A percentile compares a stretch with the other conserved stretches of the same genome.
Evolutionary conservation across 2,329 filamentous ascomycete genomes (phyloP).

Genomic region (Ceratocystis smalleyi): DNA sequence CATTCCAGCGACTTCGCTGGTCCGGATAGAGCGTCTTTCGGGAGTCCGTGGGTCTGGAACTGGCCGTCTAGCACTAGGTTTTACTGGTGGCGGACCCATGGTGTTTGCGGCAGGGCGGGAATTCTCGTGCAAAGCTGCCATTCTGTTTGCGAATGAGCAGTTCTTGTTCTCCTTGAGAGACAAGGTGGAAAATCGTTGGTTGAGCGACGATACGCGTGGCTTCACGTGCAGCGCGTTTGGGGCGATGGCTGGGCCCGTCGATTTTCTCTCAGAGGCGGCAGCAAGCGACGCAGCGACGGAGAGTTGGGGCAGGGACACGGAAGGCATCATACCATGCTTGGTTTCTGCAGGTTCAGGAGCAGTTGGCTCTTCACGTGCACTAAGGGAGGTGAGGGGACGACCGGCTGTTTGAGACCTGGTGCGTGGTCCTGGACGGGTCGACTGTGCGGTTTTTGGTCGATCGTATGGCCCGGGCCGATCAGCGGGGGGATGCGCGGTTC

Average conservation of each 20-base stretch:
- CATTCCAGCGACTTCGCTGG: constrained; percentile 2
- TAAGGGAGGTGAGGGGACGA: constrained; percentile 7
- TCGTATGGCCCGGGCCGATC: constrained; percentile 32
- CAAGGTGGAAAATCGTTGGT: constrained; percentile 7
- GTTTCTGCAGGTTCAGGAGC: not conserved
- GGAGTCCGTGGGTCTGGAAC: not conserved
- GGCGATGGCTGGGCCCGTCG: not conserved
- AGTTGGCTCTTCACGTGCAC: constrained; percentile 1
- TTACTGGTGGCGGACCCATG: not conserved
- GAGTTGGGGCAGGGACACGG: not conserved
- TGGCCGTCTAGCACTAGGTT: not conserved
- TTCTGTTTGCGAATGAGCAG: not conserved
- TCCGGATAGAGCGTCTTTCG: not conserved
- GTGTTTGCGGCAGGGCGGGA: not conserved
- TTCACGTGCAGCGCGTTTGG: not conserved
- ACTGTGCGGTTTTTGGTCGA: constrained; percentile 38
- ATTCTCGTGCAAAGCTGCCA: not conserved
- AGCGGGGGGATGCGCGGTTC: constrained; percentile 26
- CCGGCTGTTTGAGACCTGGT: constrained; percentile 12
- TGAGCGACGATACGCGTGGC: constrained; percentile 8
- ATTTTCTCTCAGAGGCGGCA: not conserved
- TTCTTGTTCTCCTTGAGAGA: constrained; percentile 10
- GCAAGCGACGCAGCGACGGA: not conserved
- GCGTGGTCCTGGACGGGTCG: constrained; percentile 20
- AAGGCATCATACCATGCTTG: constrained; percentile 6